Base-by-base conservation (phyloP, 768 basidiomycete species). In the Cubamyces sp. region DNA sequence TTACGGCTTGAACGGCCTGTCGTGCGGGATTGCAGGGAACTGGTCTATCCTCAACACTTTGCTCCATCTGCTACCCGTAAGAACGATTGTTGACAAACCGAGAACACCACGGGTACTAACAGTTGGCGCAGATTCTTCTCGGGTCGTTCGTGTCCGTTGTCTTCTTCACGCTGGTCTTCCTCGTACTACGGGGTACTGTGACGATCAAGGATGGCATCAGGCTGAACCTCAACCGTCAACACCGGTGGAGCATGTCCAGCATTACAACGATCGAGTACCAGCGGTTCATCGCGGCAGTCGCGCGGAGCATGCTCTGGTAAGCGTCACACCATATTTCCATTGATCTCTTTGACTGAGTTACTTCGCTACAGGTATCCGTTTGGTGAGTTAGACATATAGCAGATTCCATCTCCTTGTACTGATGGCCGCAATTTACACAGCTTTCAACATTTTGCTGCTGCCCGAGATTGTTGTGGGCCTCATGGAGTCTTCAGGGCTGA, bases 271-370 rank as follows among this genome's bases (percentile, higher is more conserved):
- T 81, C 53, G 81, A 82, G 57, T 90, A 90, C 68, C 81, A 83
- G 60, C 79, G 76, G 25, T 88, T 90, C 69, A 78, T 91, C 26
- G 77, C 77, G 30, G 78, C 80, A n/a, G 79, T 92, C 54, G 82
- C 86, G 26, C 78, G 82, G 62, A 85, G 82, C 59, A 87, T 91
- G 87, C 76, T 90, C 47, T 91, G 87, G 90, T 90, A 65, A 57
- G 82, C 72, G 30, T 34, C 34, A 34, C 9, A 37, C 68, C 5
- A 19, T 40, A 25, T 5, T 43, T 34, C 61, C 39, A 9, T 12
- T 3, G n/a, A 16, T 19, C n/a, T 16, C 3, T 28, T 14, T 26
- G 16, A 39, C 63, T 49, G 30, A 30, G 60, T 16, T 70, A 41
- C 34, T 15, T 25, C 58, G 23, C 56, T 41, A 14, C 66, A 87